phyloP scores from a whole-genome alignment of 139 green algal species.

The Medakamo hakoo region DNA sequence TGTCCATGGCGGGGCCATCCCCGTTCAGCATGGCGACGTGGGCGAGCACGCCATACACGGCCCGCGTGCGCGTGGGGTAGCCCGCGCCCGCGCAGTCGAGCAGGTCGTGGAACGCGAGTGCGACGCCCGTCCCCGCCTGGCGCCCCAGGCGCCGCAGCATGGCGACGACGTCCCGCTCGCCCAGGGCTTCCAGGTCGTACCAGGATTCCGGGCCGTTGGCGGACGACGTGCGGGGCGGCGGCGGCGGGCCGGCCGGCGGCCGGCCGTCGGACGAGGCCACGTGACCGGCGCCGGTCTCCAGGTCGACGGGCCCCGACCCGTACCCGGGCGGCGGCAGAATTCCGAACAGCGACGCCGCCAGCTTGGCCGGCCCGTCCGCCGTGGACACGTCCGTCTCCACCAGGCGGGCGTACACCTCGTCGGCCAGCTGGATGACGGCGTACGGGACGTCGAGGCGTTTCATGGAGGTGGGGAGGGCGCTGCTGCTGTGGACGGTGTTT shows the following conservation, averaged over 20 bases:
- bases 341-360: background rate
- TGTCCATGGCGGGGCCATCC: background rate
- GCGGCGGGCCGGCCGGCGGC: too few species aligned
- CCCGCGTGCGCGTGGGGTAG: background rate
- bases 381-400: background rate
- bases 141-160: background rate
- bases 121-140: too few species aligned
- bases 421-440: background rate
- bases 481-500: too few species aligned
- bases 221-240: background rate
- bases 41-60: background rate
- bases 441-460: background rate
- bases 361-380: background rate
- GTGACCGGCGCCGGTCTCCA: background rate
- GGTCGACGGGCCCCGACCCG: background rate
- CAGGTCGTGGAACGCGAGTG: background rate
- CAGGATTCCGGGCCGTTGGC: background rate
- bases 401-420: background rate
- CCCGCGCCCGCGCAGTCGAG: background rate
- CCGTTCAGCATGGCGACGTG: background rate
- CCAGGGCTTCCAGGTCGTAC: background rate
- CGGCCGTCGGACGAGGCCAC: too few species aligned
- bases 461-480: too few species aligned
- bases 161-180: background rate
- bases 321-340: background rate